Base-by-base conservation (phyloP, 2,329 filamentous ascomycete genomes). In the Arthrobotrys musiformis region DNA sequence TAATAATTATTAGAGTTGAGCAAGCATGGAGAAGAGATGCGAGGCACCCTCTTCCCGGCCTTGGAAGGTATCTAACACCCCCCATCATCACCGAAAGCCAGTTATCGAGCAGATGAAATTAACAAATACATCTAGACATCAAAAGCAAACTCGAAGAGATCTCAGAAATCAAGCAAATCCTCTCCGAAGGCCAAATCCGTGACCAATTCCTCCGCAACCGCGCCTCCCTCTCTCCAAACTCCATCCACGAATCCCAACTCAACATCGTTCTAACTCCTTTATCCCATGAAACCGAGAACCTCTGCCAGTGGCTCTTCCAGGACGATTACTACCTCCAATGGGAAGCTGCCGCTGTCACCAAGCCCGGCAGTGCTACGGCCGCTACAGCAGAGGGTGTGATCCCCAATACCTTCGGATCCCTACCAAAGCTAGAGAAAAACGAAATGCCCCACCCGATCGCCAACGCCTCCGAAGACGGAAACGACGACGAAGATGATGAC, bases 231-330 rank as follows among this genome's bases (percentile, higher is more conserved):
- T 40, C 50, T 30, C 73, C 73, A 4, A 77, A 24, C 9, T 37
- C 64, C 4, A 48, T 70, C 7, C 73, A 77, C 35, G 73, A 77
- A 46, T 52, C 58, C 15, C 73, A 70, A 15, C 42, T 77, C 19
- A 77, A 77, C 26, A 35, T 40, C 11, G 44, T 77, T 26, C 26
- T 77, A 19, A 77, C 60, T 22, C 73, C 73, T n/a, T 24, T 77
- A 9, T 70, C 66, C 8, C 66, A 77, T 13, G 73, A 77, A 26
- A 77, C 73, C 4, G 73, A 77, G 9, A 15, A 58, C 11, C 73
- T 77, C 7, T 77, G 73, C 52, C 60, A 77, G 48, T 77, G 73
- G 73, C 73, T 77, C 13, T 77, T 77, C 37, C 37, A 61, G 37
- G 52, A 77, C 13, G 61, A 67, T 13, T 44, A 37, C 11, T 77